These are phyloP conservation scores for Suaeda aralocaspica DNA, from an alignment of 148 eudicot genomes.

Conservation along the genomic window DNA sequence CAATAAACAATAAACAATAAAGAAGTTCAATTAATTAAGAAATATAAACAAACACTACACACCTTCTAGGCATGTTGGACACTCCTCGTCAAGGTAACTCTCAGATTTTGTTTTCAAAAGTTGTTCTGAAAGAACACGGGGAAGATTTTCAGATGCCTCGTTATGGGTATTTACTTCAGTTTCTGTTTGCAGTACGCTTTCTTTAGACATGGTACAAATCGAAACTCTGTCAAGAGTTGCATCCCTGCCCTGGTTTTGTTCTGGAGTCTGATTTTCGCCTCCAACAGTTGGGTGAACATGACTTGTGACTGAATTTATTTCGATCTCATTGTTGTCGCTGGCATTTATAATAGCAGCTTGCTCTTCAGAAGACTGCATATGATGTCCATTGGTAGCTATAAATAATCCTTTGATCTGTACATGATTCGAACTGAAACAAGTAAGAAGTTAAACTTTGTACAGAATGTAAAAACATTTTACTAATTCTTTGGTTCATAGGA, in stretches of 20 bases:
- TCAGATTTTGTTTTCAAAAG: neutral
- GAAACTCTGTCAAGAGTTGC: neutral
- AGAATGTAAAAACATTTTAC: no score
- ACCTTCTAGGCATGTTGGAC: constrained; percentile 28
- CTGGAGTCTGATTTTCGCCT: neutral
- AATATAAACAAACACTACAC: no score
- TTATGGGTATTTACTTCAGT: neutral
- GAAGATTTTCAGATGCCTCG: no score
- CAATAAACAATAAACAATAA: no score
- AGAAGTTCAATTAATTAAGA: no score
- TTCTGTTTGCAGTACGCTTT: neutral
- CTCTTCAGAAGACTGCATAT: no score
- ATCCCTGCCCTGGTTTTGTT: neutral
- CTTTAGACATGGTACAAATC: no score
- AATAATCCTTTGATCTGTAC: no score
- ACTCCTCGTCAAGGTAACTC: constrained; percentile 5
- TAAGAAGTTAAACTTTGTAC: no score
- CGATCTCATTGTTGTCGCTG: neutral
- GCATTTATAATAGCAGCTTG: neutral
- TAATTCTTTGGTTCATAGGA: no score
- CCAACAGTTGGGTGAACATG: neutral
- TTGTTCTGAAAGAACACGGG: neutral
- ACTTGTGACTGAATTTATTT: neutral
- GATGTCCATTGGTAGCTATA: no score
- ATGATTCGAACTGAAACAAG: no score